phyloP scores from a whole-genome alignment of 1,284 basidiomycete genomes.

The Cutaneotrichosporon dermatis region DNA sequence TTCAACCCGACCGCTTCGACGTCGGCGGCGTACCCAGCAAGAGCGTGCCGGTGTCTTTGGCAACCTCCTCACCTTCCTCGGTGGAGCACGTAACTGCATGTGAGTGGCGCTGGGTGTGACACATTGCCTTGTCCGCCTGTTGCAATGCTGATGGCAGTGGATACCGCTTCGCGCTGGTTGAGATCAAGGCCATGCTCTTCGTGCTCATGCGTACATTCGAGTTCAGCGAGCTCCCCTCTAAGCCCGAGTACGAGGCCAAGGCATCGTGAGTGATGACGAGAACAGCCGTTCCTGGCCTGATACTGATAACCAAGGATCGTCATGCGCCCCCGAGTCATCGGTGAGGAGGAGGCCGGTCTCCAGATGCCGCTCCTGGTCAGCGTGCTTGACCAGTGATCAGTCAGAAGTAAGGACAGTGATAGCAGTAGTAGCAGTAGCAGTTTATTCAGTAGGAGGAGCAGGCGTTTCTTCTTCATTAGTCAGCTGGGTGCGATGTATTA shows the following conservation, averaged over 20 bases:
- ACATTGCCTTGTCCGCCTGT: background rate
- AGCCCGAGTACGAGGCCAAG: conserved; percentile 39
- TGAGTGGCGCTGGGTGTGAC: conserved; percentile 2
- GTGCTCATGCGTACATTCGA: conserved; percentile 57
- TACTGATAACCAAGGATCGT: conserved; percentile 33
- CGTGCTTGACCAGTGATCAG: background rate
- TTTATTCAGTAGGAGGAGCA: too few relatives aligned
- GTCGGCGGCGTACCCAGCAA: conserved; percentile 31
- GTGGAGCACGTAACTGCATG: conserved; percentile 64
- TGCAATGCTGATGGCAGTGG: conserved; percentile 58
- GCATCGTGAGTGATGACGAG: conserved; percentile 30
- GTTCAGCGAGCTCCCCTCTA: conserved; percentile 52
- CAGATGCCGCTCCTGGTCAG: conserved; percentile 46
- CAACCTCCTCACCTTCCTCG: conserved; percentile 64
- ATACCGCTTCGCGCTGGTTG: conserved; percentile 64
- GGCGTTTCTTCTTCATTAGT: too few relatives aligned
- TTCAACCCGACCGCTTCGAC: conserved; percentile 52
- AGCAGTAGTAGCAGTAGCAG: too few relatives aligned
- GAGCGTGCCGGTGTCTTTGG: conserved; percentile 60
- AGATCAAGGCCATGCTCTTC: conserved; percentile 62
- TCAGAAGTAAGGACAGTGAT: too few relatives aligned
- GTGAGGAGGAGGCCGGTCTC: conserved; percentile 42
- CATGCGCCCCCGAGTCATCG: conserved; percentile 41
- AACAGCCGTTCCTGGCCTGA: too few relatives aligned
- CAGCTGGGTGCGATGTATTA: too few relatives aligned